Conservation (phyloP, 2,329 filamentous ascomycete species). For the Fusarium dimerum region DNA sequence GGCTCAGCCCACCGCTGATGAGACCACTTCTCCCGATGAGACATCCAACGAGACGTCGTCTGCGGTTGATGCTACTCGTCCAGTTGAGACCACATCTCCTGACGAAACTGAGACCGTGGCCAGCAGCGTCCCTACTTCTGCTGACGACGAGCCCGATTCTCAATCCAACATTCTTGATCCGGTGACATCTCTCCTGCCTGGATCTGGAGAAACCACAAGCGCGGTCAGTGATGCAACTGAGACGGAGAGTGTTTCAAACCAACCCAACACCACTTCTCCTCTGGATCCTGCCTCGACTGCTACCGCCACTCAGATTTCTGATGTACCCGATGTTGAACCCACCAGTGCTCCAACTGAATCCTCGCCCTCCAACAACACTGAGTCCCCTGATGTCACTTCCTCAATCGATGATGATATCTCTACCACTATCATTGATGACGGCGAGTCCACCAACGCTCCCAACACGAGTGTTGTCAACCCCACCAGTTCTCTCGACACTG, state of each 20-base stretch:
- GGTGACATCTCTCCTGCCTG: not conserved
- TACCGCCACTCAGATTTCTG: conserved; percentile 4
- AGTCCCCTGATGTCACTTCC: conserved; percentile 2
- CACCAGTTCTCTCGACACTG: conserved; percentile 7
- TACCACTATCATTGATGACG: not conserved
- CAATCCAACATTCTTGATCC: not conserved
- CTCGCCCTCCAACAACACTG: conserved; percentile 11
- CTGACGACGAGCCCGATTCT: not conserved
- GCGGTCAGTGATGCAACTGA: not conserved
- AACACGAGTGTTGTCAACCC: conserved; percentile 11
- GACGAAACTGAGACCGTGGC: not conserved
- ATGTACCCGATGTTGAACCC: conserved; percentile 3
- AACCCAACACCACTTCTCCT: conserved; percentile 13
- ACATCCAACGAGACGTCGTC: conserved; percentile 1
- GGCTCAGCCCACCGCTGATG: conserved; percentile 10
- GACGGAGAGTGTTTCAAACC: not conserved
- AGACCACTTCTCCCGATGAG: conserved; percentile 10
- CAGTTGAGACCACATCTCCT: not conserved
- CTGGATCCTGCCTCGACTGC: conserved; percentile 10
- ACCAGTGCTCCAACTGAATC: conserved; percentile 11
- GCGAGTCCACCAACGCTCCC: conserved; percentile 10
- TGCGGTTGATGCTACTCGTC: not conserved
- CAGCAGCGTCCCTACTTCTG: not conserved
- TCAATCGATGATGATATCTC: not conserved
- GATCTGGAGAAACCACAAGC: not conserved